Evolutionary conservation across 2,329 filamentous ascomycete species (phyloP), one percentile per base, ranked within the genome.

Genomic region (Calonectria ilicicola): DNA sequence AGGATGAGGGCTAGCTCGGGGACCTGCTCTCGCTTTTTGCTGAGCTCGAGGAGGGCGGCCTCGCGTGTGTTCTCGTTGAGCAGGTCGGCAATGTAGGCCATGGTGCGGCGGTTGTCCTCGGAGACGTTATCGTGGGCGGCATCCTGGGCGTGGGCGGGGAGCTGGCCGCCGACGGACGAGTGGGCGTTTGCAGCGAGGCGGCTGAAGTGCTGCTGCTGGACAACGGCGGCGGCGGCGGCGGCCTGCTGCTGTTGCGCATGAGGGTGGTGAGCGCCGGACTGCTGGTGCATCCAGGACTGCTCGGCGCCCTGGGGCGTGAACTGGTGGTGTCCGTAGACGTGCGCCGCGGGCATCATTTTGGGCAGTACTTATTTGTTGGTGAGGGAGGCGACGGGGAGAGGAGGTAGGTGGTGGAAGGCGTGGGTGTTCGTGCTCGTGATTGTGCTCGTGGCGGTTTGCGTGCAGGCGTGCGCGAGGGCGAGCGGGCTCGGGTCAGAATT

Each of bases 1-100:
- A 99, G 88, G 74, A 99, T 98, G 80, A 99, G 88, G 58, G 97
- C 97, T 72, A 99, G 88, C 86, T 99, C 97, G 0, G 97, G 96
- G 19, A 99, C 97, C 85, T 98, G 97, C 85, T 99, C 97, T 70
- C 97, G 90, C 90, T 99, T 99, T 89, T 99, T 99, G 87, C 96
- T 98, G 65, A 99, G 89, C 85, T 99, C 97, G 81, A 99, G 89
- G 67, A 99, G 89, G 63, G 97, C 97, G 5, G 95, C 93, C 87
- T 98, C 97, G 75, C 97, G 91, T 32, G 95, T 96, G 79, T 90
- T 92, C 76, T 96, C 94, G 83, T 95, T 96, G 82, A 98, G 90
- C 70, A 98, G 89, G 83, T 98, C 96, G 67, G 96, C 95, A 75
- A 98, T 97, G 89, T 95, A 98, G 75, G 92, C 92, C 84, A 98